phyloP scores from a whole-genome alignment of 352 stramenopile species.

The Globisporangium ultimum region DNA sequence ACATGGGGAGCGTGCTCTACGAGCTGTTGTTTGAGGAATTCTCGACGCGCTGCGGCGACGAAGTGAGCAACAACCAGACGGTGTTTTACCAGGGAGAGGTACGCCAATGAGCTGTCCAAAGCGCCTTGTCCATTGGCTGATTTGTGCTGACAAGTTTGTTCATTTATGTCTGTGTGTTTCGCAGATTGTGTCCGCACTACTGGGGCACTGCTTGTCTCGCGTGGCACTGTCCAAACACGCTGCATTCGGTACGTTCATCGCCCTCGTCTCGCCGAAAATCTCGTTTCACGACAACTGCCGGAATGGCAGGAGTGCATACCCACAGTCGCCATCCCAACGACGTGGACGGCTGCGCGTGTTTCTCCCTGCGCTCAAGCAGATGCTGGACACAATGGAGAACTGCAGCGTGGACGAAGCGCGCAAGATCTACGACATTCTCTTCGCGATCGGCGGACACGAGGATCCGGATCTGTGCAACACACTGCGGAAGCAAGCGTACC shows the following conservation, averaged over 20 bases:
- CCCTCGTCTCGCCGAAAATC: conserved; percentile 23
- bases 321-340: conserved; percentile 17
- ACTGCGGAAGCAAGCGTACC: conserved; percentile 48
- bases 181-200: conserved; percentile 35
- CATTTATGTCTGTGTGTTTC: neutral
- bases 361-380: conserved; percentile 44
- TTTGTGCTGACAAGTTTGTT: too few species aligned
- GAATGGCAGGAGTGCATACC: neutral
- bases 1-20: conserved; percentile 36
- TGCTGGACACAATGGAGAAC: conserved; percentile 50
- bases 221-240: conserved; percentile 21
- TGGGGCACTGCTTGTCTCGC: conserved; percentile 33
- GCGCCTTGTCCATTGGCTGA: too few species aligned
- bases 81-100: conserved; percentile 57
- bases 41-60: conserved; percentile 11
- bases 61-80: conserved; percentile 17
- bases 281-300: conserved; percentile 16
- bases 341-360: conserved; percentile 28
- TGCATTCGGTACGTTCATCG: conserved; percentile 32
- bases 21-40: conserved; percentile 55
- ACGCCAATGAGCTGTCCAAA: neutral
- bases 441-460: conserved; percentile 36
- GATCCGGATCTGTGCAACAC: conserved; percentile 51
- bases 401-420: conserved; percentile 33
- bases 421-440: conserved; percentile 54